phyloP scores from a whole-genome alignment of 306 rosid genomes.

The Potentilla sterilis region DNA sequence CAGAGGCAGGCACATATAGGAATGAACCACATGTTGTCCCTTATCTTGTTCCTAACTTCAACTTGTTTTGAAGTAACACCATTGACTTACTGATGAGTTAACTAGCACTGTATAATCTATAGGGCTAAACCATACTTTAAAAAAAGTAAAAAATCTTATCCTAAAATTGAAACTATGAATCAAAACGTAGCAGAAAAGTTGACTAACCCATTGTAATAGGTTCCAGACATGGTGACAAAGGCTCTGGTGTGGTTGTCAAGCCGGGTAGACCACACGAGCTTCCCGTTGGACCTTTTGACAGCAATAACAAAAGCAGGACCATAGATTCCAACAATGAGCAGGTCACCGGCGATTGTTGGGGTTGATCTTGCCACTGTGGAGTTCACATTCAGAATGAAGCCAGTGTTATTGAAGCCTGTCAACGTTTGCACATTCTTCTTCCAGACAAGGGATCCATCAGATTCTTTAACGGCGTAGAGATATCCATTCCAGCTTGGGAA shows the following conservation, averaged over 20 bases:
- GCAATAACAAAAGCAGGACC: constrained; percentile 58
- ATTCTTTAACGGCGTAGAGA: constrained; percentile 42
- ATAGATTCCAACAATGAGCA: constrained; percentile 41
- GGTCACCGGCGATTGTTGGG: constrained; percentile 38
- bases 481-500: constrained; percentile 69
- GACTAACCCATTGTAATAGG: constrained; percentile 47
- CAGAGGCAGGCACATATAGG: background rate
- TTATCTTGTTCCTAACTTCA: constrained; percentile 5
- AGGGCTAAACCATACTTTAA: background rate
- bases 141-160: background rate
- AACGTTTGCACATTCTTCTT: constrained; percentile 36
- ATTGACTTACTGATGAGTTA: background rate
- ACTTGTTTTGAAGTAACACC: constrained; percentile 14
- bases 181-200: background rate
- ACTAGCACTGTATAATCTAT: background rate
- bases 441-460: constrained; percentile 41
- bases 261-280: constrained; percentile 43
- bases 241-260: constrained; percentile 31
- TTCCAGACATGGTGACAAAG: constrained; percentile 60
- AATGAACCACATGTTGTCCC: constrained; percentile 9
- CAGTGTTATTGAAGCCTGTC: constrained; percentile 44
- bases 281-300: constrained; percentile 40
- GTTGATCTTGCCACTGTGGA: constrained; percentile 48
- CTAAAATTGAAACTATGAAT: background rate
- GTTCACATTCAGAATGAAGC: constrained; percentile 31